A percentile compares a stretch with the other conserved stretches of the same genome.
These are phyloP conservation scores for Backusella tarrabulga DNA, from an alignment of 192 early-diverging fungal genomes.

Conservation along the genomic window DNA sequence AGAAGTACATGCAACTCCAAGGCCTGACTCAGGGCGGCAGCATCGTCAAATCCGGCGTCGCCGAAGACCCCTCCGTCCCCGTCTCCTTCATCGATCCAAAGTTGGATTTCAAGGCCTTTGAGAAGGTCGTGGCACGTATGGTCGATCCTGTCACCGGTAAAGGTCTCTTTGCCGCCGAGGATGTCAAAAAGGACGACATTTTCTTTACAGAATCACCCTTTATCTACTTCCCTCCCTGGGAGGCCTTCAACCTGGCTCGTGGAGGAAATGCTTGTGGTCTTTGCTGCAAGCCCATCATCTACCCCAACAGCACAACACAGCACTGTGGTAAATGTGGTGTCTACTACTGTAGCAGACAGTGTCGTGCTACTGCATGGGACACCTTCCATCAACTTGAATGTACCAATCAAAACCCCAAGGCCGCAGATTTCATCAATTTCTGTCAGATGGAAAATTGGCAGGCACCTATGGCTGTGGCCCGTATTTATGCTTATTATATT, in stretches of 20 bases:
- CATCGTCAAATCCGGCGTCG: constrained; percentile 37
- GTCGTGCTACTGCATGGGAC: constrained; percentile 44
- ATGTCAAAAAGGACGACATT: constrained; percentile 46
- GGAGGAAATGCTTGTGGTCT: constrained; percentile 52
- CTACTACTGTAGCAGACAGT: constrained; percentile 49
- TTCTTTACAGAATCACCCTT: constrained; percentile 59
- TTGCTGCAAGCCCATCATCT: constrained; percentile 49
- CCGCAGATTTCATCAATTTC: constrained; percentile 42
- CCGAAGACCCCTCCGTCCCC: constrained; percentile 49
- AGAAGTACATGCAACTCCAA: constrained; percentile 52
- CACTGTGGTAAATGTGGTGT: constrained; percentile 43
- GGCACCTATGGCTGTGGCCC: constrained; percentile 46
- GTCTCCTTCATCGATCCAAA: constrained; percentile 48
- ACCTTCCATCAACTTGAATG: constrained; percentile 50
- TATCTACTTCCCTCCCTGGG: constrained; percentile 58
- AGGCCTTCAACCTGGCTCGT: constrained; percentile 43
- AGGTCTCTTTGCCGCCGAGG: constrained; percentile 54
- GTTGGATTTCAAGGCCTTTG: constrained; percentile 40
- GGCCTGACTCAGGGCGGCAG: constrained; percentile 39
- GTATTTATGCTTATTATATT: constrained; percentile 46
- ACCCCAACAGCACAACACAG: constrained; percentile 24
- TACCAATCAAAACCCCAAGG: constrained; percentile 38
- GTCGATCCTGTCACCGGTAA: constrained; percentile 41
- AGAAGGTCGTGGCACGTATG: constrained; percentile 30
- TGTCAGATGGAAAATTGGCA: constrained; percentile 44